These are phyloP conservation scores for Conticribra guillardii DNA, from an alignment of 108 stramenopile genomes.

Conservation along the genomic window DNA sequence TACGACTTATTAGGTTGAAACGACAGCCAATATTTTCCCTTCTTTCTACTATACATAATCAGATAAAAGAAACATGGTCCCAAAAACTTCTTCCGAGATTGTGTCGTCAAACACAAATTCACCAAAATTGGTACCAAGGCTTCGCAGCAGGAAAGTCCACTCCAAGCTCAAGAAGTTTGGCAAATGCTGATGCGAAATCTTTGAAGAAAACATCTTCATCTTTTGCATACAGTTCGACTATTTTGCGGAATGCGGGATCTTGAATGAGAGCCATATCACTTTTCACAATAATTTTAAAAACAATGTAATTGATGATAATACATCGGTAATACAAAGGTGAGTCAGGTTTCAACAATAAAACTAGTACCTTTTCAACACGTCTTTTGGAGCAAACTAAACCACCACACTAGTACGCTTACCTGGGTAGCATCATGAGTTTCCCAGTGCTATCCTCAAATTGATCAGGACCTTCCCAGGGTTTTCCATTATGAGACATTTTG, in stretches of 20 bases:
- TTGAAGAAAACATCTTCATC: constrained; percentile 91
- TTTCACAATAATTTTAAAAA: neutral
- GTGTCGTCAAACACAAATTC: no score
- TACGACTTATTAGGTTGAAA: no score
- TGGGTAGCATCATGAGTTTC: constrained; percentile 76
- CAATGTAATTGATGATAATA: constrained; percentile 69
- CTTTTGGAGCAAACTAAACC: no score
- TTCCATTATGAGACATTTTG: constrained; percentile 89
- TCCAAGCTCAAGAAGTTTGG: constrained; percentile 82
- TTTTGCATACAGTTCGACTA: constrained; percentile 91
- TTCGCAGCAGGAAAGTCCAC: constrained; percentile 69
- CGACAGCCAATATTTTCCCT: no score
- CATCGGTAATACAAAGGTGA: constrained; percentile 4
- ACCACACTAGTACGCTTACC: no score
- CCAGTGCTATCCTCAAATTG: constrained; percentile 93
- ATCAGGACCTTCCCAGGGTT: constrained; percentile 86
- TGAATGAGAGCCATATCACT: constrained; percentile 87
- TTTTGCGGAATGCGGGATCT: constrained; percentile 83
- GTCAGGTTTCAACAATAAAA: neutral
- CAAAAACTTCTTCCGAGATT: no score
- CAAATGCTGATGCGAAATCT: constrained; percentile 85
- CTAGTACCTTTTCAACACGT: neutral
- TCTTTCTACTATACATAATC: no score
- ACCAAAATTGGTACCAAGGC: constrained; percentile 87
- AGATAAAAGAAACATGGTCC: no score